Base-by-base conservation (phyloP, 768 basidiomycete species). In the Boletus sp. region DNA sequence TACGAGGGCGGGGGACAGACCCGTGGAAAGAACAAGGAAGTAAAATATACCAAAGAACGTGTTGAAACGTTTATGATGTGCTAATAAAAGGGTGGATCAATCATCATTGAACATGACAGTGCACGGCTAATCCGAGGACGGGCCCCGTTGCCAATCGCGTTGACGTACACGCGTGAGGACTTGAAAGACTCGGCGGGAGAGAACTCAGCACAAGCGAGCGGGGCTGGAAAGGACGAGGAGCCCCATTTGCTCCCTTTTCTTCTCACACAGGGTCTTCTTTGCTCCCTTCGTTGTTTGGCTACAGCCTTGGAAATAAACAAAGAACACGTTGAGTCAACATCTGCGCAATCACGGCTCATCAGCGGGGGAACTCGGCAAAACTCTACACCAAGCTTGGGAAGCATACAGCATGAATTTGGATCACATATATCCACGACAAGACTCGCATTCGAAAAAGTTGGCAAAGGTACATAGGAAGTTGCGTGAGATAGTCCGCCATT, bases 401-500 rank as follows among this genome's bases (percentile, higher is more conserved):
- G 46, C 46, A 43, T 14, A 54, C 27, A 30, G 42, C 42, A 43
- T 55, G 33, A 48, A 60, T 51, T 60, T 19, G 50, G 45, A 41
- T 54, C 50, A 58, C 55, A 46, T 45, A 38, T 37, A 46, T 49
- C 50, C 56, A 48, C 32, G 51, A 59, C 44, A 55, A 54, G 52
- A 51, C 49, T 55, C 30, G 56, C 27, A 44, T 58, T 53, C 38
- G 30, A 51, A 34, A 50, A 52, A 42, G 39, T 46, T 43, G 45
- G 33, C 6, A 57, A 66, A 49, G 44, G 58, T 65, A 68, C 66
- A 63, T 70, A 66, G 53, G 48, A 27, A 60, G 54, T 63, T 35
- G 57, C 56, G 68, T 46, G 58, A 59, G 58, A 68, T 56, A 68
- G 68, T 70, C 65, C 68, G 47, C 59, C 54, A 59, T 44, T 51